phyloP scores from a whole-genome alignment of 495 filamentous ascomycete genomes.

The Neurospora hispaniola region DNA sequence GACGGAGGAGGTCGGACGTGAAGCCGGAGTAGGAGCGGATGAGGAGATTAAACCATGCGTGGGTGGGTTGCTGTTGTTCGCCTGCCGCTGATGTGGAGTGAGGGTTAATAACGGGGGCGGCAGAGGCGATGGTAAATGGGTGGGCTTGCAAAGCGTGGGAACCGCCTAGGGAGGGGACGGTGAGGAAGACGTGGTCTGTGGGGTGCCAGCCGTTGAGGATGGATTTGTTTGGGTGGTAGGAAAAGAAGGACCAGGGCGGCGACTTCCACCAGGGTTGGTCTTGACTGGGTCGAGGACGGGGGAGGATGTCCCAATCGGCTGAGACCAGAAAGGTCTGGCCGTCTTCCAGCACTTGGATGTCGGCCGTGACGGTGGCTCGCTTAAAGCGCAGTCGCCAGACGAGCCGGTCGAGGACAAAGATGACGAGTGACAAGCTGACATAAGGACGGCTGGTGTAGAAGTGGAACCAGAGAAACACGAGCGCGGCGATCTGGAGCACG shows the following conservation, averaged over 20 bases:
- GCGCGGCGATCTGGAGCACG: conserved; percentile 38
- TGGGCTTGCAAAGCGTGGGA: conserved; percentile 38
- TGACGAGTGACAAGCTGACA: conserved; percentile 19
- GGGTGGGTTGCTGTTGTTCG: conserved; percentile 3
- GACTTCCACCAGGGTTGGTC: not conserved
- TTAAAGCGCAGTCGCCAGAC: conserved; percentile 43
- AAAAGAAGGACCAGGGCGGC: too few species aligned
- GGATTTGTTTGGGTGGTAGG: conserved; percentile 13
- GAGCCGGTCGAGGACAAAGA: conserved; percentile 50
- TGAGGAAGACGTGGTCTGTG: conserved; percentile 50
- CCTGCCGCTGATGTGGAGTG: not conserved
- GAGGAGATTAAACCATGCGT: conserved; percentile 41
- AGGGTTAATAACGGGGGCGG: conserved; percentile 18
- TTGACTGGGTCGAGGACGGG: not conserved
- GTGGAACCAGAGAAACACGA: conserved; percentile 47
- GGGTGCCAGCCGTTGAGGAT: conserved; percentile 44
- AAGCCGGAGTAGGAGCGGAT: conserved; percentile 49
- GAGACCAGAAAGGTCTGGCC: conserved; percentile 40
- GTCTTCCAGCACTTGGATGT: conserved; percentile 29
- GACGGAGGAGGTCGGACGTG: conserved; percentile 40
- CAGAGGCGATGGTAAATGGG: conserved; percentile 50
- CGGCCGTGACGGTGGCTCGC: conserved; percentile 29
- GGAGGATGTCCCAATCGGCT: conserved; percentile 26
- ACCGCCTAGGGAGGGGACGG: conserved; percentile 37
- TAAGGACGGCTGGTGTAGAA: conserved; percentile 22